Evolutionary conservation across 2,329 filamentous ascomycete species (phyloP), one percentile per base, ranked within the genome.

Genomic region (Graphilbum sp.): DNA sequence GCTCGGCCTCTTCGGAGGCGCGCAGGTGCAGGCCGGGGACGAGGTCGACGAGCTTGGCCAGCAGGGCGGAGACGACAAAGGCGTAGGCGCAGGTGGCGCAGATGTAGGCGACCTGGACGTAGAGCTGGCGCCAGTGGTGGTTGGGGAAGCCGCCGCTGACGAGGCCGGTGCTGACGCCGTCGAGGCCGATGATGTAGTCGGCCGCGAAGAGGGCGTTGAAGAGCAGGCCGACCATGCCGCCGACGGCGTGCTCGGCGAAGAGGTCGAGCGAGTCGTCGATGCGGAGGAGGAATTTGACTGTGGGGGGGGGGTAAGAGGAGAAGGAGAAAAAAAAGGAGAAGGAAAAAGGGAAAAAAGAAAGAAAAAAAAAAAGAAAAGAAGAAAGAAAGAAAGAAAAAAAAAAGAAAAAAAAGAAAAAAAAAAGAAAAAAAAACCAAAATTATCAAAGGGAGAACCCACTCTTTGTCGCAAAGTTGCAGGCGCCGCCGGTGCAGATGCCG

Each of bases 21-120:
- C 83, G 80, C 34, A 90, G 78, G 55, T 85, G 72, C 17, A 90
- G 70, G 34, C 82, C 82, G 20, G 83, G 83, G 18, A 86, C 66
- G 45, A 75, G 55, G 61, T 90, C 78, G 60, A 90, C 80, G 51
- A 62, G 53, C 60, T 79, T 83, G 43, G 82, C 82, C 49, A 90
- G 69, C 49, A 79, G 52, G 40, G 79, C 76, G 42, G 77, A 83
- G 50, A 90, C 65, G 51, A 75, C 67, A 53, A 88, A 90, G 16
- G 77, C 61, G 58, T 84, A 90, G 24, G 60, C 69, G 39, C 65
- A 72, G 50, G 58, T 62, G 35, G 81, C 77, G 35, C 73, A 60
- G 42, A 88, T 73, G 59, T 83, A 86, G 41, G 80, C 81, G 38
- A 90, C 61, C 57, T 90, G 83, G 54, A 83, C 79, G 63, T 85